Conservation (phyloP, 768 basidiomycete species). For the Pulveroboletus sp. region DNA sequence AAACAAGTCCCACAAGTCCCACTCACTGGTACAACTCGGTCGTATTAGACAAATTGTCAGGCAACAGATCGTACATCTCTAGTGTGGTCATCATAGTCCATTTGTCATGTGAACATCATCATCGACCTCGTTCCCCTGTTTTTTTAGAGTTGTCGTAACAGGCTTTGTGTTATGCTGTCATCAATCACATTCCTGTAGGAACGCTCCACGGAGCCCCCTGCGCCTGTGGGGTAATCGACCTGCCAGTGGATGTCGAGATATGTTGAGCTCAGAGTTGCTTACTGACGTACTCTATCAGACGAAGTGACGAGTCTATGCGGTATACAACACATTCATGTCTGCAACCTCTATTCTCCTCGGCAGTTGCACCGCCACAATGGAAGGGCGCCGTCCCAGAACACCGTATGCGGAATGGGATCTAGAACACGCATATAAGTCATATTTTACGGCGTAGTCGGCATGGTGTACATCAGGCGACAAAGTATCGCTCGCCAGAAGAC, state of each 20-base stretch:
- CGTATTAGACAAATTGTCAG: not conserved
- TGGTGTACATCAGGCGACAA: not conserved
- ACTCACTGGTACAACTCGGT: not conserved
- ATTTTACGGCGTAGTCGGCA: conserved; percentile 7
- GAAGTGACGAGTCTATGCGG: no score
- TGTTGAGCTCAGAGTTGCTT: no score
- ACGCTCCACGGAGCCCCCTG: not conserved
- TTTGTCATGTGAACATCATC: conserved; percentile 4
- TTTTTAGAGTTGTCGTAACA: not conserved
- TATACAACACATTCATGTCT: no score
- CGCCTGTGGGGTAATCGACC: not conserved
- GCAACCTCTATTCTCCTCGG: no score
- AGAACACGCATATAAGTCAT: not conserved
- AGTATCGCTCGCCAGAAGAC: conserved; percentile 7
- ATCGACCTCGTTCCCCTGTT: not conserved
- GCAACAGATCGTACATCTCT: not conserved
- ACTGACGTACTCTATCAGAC: no score
- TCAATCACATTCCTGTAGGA: not conserved
- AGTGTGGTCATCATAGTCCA: not conserved
- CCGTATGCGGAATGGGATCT: conserved; percentile 13
- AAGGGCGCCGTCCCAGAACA: not conserved
- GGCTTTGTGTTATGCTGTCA: not conserved
- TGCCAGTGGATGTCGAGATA: conserved; percentile 4
- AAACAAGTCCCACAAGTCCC: not conserved
- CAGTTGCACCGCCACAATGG: no score